Conservation (phyloP, 768 basidiomycete species). For the Russula compacta region DNA sequence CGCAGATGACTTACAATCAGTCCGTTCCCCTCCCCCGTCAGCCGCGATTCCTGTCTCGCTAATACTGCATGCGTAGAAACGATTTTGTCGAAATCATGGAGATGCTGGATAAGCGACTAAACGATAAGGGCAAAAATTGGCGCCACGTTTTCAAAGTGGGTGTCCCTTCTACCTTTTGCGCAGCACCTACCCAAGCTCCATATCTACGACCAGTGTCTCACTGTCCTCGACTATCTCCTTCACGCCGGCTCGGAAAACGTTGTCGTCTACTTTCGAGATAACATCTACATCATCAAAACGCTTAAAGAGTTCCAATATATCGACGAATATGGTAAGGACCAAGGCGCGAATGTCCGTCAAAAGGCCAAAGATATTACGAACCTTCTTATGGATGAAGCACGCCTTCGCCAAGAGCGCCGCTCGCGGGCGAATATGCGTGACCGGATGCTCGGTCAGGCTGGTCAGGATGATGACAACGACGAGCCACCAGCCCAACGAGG, state of each 20-base stretch:
- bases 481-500: slow-evolving; percentile 34
- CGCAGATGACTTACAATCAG: slow-evolving; percentile 96
- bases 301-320: slow-evolving; percentile 97
- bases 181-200: background rate
- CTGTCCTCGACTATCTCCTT: slow-evolving; percentile 89
- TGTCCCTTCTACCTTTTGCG: background rate
- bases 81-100: slow-evolving; percentile 99
- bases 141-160: slow-evolving; percentile 95
- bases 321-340: slow-evolving; percentile 93
- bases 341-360: slow-evolving; percentile 95
- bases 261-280: slow-evolving; percentile 96
- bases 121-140: slow-evolving; percentile 99
- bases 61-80: slow-evolving; percentile 38
- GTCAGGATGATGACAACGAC: slow-evolving; percentile 29
- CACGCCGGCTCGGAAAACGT: slow-evolving; percentile 98
- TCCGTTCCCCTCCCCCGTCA: slow-evolving; percentile 32
- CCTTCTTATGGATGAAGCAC: slow-evolving; percentile 74
- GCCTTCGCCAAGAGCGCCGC: slow-evolving; percentile 78
- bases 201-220: slow-evolving; percentile 54
- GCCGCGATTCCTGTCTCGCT: background rate
- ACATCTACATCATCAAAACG: slow-evolving; percentile 96
- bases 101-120: slow-evolving; percentile 96
- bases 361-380: slow-evolving; percentile 99
- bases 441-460: slow-evolving; percentile 70
- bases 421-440: slow-evolving; percentile 88